These are phyloP conservation scores for Cystobasidiaceae sp. DNA, from an alignment of 1,284 basidiomycete species.

Conservation along the genomic window DNA sequence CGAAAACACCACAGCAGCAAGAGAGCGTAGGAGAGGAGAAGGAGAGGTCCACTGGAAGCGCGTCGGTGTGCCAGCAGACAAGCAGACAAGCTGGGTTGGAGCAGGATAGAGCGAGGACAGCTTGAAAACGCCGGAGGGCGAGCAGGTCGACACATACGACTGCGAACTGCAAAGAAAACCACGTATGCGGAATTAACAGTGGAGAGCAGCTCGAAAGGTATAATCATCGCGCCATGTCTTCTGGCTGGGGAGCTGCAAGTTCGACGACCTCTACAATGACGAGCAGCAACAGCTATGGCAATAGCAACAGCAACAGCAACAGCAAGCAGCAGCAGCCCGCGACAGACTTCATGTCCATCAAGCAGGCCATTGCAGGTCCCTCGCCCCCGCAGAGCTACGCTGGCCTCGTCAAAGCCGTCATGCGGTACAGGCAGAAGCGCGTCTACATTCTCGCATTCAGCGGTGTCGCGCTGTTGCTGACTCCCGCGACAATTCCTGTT, in stretches of 20 bases:
- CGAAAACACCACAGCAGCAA: background rate
- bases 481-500: constrained; percentile 4
- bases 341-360: constrained; percentile 30
- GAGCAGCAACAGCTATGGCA: background rate
- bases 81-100: too few species aligned
- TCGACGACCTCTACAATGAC: background rate
- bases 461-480: constrained; percentile 5
- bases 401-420: constrained; percentile 18
- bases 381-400: constrained; percentile 28
- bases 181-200: too few species aligned
- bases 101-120: too few species aligned
- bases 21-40: background rate
- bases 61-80: too few species aligned
- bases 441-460: constrained; percentile 24
- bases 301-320: constrained; percentile 3
- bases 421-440: constrained; percentile 29
- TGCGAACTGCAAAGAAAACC: too few species aligned
- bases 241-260: background rate
- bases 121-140: too few species aligned
- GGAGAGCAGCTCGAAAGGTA: too few species aligned
- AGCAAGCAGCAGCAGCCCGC: too few species aligned
- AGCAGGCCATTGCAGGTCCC: constrained; percentile 30
- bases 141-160: too few species aligned
- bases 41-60: too few species aligned
- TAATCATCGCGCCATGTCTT: background rate